Evolutionary conservation across 805 yeast genomes (phyloP), one percentile per base, ranked within the genome.

Genomic region (Sugiyamaella boreocaroliniensis): DNA sequence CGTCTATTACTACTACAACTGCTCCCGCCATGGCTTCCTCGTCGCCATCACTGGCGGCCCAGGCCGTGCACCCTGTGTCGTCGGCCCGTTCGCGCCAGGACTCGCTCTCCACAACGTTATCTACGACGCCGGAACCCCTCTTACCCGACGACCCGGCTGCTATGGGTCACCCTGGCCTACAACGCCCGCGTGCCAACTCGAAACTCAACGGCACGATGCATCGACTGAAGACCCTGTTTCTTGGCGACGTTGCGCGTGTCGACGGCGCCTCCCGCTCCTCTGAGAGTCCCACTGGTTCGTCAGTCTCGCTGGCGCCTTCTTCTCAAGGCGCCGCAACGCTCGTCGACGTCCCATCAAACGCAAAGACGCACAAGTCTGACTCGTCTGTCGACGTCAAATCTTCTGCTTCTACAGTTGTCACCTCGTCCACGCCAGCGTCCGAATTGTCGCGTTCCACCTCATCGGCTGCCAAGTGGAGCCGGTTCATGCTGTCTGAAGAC

Each of bases 401-500:
- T 20, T 49, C 52, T 4, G 16, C 8, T 29, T 43, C 52, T 4
- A 44, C 52, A 16, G 29, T 12, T 11, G 50, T 15, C 29, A 12
- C n/a, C 18, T 26, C 43, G 12, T 29, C 46, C 16, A 5, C 51
- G 15, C 12, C 43, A 12, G 2, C 14, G 40, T 16, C 52, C 34
- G 29, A 32, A 4, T 14, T 32, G 37, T 11, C 37, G n/a, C 37
- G 37, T 9, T 32, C 37, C 37, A 5, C 37, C 4, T 32, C 37
- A 32, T 11, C 14, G 26, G 9, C 53, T 5, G 40, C 49, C 19
- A 34, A 45, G 12, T 20, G 18, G 22, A 37, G 29, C 20, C 60
- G 72, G 48, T 63, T 68, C 48, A 49, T 54, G 37, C 48, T 61
- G 16, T 55, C 57, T 19, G 64, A 61, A 7, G 85, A 84, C 59